phyloP scores from a whole-genome alignment of 305 asterid genomes.

The Plantago lanceolata region DNA sequence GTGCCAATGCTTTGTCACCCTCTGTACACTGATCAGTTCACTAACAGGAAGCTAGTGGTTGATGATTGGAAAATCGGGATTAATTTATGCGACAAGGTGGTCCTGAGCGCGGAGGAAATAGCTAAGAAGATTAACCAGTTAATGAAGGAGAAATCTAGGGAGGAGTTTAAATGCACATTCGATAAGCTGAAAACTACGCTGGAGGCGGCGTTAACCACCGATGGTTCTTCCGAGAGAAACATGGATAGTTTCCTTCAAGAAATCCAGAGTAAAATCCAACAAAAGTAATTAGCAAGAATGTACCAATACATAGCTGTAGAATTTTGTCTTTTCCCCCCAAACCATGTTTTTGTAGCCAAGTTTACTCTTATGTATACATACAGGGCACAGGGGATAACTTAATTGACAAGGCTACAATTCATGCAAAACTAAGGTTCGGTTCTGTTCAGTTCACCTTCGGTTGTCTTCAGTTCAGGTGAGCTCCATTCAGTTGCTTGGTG shows the following conservation, averaged over 20 bases:
- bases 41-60: conserved; percentile 47
- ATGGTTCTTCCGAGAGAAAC: conserved; percentile 35
- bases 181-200: conserved; percentile 27
- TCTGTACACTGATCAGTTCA: conserved; percentile 42
- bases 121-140: conserved; percentile 26
- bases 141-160: conserved; percentile 30
- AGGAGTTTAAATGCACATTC: conserved; percentile 26
- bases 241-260: conserved; percentile 11
- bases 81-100: conserved; percentile 27
- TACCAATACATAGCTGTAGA: too few relatives aligned
- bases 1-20: conserved; percentile 55
- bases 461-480: too few relatives aligned
- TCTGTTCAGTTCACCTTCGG: too few relatives aligned
- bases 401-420: background rate
- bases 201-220: conserved; percentile 21
- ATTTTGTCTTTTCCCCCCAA: too few relatives aligned
- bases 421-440: background rate
- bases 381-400: too few relatives aligned
- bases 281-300: background rate
- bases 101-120: conserved; percentile 20
- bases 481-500: too few relatives aligned
- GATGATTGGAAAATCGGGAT: conserved; percentile 48
- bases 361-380: too few relatives aligned
- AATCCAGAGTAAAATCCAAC: background rate
- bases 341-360: background rate